Evolutionary conservation across 129 eudicot species (phyloP), one percentile per base, ranked within the genome.

Genomic region (Glebionis coronaria): DNA sequence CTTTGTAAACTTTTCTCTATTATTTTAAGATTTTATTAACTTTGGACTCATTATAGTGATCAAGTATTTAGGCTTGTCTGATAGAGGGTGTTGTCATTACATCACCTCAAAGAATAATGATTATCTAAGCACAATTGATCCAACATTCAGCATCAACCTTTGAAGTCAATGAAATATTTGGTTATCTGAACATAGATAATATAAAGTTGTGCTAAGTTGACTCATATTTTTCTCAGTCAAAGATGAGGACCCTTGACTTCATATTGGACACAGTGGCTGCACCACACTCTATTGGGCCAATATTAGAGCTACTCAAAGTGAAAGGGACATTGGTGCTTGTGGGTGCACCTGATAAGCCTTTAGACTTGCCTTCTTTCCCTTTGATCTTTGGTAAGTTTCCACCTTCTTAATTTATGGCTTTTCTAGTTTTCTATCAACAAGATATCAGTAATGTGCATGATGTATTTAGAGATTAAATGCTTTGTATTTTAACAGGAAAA

Each of bases 301-400:
- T 18, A 2, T 68, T 92, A 9, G 98, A 91, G 85, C 74, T 91
- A 49, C 78, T 91, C 19, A 85, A 85, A 75, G 91, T 88, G 29
- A 88, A 82, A 4, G 98, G 98, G 12, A 84, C 95, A 1, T 53
- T 91, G 50, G 84, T 78, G 40, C 73, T 91, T 68, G 95, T 92
- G 49, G 96, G 98, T 57, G 96, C 98, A 55, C 96, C 98, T 0
- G 98, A 88, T 54, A 80, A 84, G 95, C 98, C 98, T 46, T 25
- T 92, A 14, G 96, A 82, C 40, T 72, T 92, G 31, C 98, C 98
- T 67, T 38, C 89, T 19, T 85, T 86, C 69, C 88, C 96, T 16
- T 13, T 92, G 70, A 83, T 92, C 9, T 92, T 88, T 56, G 25
- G 25, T 23, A 23, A 23, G 25, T 23, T 23, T 2, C 1, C 25